Conservation (phyloP, 2,329 filamentous ascomycete species). For the Pseudopyrenochaeta lycopersici region DNA sequence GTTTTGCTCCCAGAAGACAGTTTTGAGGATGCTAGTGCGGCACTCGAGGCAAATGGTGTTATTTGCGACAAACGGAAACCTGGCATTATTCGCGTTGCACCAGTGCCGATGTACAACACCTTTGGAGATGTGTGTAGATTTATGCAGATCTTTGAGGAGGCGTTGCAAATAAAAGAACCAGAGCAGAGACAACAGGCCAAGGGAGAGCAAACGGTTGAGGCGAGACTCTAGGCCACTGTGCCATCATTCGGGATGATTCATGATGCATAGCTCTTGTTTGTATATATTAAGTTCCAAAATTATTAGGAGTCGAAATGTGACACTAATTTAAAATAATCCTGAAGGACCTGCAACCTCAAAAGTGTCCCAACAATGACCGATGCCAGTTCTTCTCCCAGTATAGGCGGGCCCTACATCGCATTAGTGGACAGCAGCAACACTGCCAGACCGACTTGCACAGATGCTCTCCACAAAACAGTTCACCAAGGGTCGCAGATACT, state of each 20-base stretch:
- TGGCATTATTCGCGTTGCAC: conserved; percentile 84
- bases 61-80: conserved; percentile 86
- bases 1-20: conserved; percentile 73
- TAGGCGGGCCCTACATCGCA: too few relatives aligned
- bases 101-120: conserved; percentile 83
- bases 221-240: conserved; percentile 11
- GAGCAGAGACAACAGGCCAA: conserved; percentile 5
- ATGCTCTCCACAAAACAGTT: too few relatives aligned
- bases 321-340: too few relatives aligned
- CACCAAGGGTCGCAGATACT: too few relatives aligned
- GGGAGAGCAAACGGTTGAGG: conserved; percentile 10
- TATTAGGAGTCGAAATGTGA: too few relatives aligned
- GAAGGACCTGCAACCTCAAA: too few relatives aligned
- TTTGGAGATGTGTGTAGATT: conserved; percentile 71
- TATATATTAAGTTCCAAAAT: neutral
- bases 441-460: too few relatives aligned
- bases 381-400: too few relatives aligned
- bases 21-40: conserved; percentile 71
- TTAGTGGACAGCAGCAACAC: too few relatives aligned
- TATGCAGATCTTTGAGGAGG: conserved; percentile 58
- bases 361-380: too few relatives aligned
- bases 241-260: neutral
- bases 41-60: conserved; percentile 73
- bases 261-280: neutral
- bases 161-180: conserved; percentile 31